Evolutionary conservation across 495 filamentous ascomycete genomes (phyloP), one percentile per base, ranked within the genome.

Genomic region (Neurospora sp.): DNA sequence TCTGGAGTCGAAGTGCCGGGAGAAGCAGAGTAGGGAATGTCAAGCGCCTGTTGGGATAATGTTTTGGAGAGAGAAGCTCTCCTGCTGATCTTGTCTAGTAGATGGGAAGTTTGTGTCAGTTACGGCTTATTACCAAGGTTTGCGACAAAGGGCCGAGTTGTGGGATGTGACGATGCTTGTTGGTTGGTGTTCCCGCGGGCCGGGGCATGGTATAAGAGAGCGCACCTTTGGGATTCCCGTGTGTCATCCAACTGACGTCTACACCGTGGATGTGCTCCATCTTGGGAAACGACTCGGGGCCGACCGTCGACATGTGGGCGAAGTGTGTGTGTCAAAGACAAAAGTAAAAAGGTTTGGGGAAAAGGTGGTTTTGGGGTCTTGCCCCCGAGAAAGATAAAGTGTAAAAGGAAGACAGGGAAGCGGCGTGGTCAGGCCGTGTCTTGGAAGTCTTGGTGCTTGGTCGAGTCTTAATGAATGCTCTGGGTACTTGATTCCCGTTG

Each of bases 221-320:
- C 27, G 27, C 27, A 31, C 27, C 85, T 85, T 87, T 87, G 10
- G 81, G 78, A 74, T 80, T 78, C 73, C 83, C 84, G 76, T 87
- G 84, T 61, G 84, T 85, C 84, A 91, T 87, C 90, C 90, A 92
- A 72, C 85, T 87, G 70, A 92, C 88, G 80, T 92, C 90, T 72
- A 92, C 82, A 38, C 87, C 85, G 74, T 89, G 87, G 74, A 90
- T 83, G 73, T 86, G 86, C 81, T 91, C 90, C 90, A 90, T 91
- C 66, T 71, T 83, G 78, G 53, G 53, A 31, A 61, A 61, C 22
- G 72, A 70, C 39, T 74, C 40, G 69, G 14, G 46, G 69, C 53
- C 35, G 9, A 72, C 46, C 27, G 35, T 61, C 70, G 38, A 31
- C 46, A 72, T 66, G 70, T 71, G 6, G 38, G 37, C 59, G 71